Base-by-base conservation (phyloP, 495 filamentous ascomycete genomes). In the Aspergillus incahuasiensis region DNA sequence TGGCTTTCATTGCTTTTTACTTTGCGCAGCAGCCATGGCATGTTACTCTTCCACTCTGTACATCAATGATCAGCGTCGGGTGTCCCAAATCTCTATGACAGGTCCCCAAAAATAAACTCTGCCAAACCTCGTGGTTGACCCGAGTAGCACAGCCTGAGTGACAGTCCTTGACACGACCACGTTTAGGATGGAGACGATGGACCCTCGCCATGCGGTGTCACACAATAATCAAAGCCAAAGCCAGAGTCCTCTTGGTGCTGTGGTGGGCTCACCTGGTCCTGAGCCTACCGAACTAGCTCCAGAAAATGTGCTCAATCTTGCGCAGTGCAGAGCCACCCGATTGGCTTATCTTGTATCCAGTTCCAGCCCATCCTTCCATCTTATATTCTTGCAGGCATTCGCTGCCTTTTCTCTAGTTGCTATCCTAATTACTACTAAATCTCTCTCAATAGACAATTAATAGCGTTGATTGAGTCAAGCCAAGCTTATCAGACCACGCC, bases 281-380 rank as follows among this genome's bases (percentile, higher is more conserved):
- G 22, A 11, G 38, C 20, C 41, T 35, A 40, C 19, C 4, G 11
- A n/a, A 28, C 59, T 53, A 45, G 48, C 51, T 25, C 44, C 48
- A n/a, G 24, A 47, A 55, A 68, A 71, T 69, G 43, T 68, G 70
- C 68, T 69, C 70, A 73, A 69, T 63, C 60, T 38, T 57, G 56
- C 69, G 56, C 67, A 46, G 32, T 18, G 52, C 52, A 56, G 42
- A 48, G 16, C 18, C 13, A 20, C 13, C 35, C 22, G 8, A 60
- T 60, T 57, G 54, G 54, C 30, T 48, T 5, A 52, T 42, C 22
- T 30, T 15, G 12, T 13, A 30, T 15, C 12, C 20, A 5, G 6
- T 40, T 28, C 48, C 38, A 52, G 7, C 19, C 12, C 19, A 16
- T 51, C 35, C 21, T 18, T 18, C 13, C 32, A 35, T 35, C 32